Conservation (phyloP, 805 yeast genomes). For the Teunomyces barrocoloradensis region DNA sequence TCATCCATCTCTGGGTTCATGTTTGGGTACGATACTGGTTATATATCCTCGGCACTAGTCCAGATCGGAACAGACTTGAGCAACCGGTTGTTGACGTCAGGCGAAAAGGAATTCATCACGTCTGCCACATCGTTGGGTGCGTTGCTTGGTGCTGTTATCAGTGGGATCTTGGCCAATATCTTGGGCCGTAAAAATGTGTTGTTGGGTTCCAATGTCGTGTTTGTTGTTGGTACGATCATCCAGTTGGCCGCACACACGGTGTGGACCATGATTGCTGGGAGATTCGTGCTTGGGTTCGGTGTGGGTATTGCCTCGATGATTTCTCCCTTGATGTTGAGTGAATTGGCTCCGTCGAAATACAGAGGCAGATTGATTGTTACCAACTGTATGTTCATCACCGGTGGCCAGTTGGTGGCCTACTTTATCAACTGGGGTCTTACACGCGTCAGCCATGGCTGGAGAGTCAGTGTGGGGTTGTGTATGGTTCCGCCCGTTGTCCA, state of each 20-base stretch:
- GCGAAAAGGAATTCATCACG: slow-evolving; percentile 86
- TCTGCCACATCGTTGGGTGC: slow-evolving; percentile 96
- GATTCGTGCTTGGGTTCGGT: slow-evolving; percentile 93
- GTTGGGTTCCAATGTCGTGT: slow-evolving; percentile 77
- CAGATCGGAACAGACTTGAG: slow-evolving; percentile 73
- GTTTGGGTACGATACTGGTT: slow-evolving; percentile 98
- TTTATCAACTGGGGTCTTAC: slow-evolving; percentile 88
- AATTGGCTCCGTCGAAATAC: slow-evolving; percentile 87
- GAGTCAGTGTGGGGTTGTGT: slow-evolving; percentile 86
- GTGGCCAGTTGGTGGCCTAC: slow-evolving; percentile 93
- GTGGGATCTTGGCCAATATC: slow-evolving; percentile 80
- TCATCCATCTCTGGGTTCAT: slow-evolving; percentile 92
- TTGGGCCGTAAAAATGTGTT: slow-evolving; percentile 84
- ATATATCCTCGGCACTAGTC: slow-evolving; percentile 90
- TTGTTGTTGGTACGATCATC: slow-evolving; percentile 78
- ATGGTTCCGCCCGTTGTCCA: slow-evolving; percentile 84
- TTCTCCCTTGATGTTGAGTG: slow-evolving; percentile 91
- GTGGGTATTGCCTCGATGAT: slow-evolving; percentile 93
- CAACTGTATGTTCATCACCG: slow-evolving; percentile 86
- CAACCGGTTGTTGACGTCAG: slow-evolving; percentile 56
- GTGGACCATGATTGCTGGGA: slow-evolving; percentile 90
- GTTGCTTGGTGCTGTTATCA: slow-evolving; percentile 68
- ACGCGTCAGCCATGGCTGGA: slow-evolving; percentile 81
- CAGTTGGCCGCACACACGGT: slow-evolving; percentile 79
- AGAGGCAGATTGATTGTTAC: slow-evolving; percentile 89